Evolutionary conservation across 1,139 yeast species (phyloP), one percentile per base, ranked within the genome.

Genomic region (Sugiyamaella castrensis): DNA sequence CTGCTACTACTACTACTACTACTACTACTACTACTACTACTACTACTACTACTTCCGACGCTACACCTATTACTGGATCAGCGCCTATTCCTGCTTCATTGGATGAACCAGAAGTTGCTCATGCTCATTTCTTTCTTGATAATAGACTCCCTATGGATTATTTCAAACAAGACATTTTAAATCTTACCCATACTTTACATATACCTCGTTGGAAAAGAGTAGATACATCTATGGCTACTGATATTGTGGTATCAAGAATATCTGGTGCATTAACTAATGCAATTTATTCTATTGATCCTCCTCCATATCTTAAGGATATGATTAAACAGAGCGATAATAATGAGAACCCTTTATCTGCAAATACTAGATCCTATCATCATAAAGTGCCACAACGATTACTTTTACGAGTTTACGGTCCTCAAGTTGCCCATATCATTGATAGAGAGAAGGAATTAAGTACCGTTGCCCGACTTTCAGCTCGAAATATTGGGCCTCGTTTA

Each of bases 251-350:
- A 47, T 69, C 68, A 15, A 76, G 96, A 57, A 87, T 92, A 46
- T 80, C 87, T 28, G 98, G 98, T 10, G 98, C 98, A 0, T 75
- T 92, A 65, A 92, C 98, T 27, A 92, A 92, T 65, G 85, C 94
- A 28, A 87, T 92, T 48, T 89, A 86, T 67, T 81, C 82, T 58
- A 76, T 89, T 4, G 74, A 59, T 36, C 67, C 72, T 9, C 72
- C 72, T 1, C 49, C 60, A 5, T 63, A 64, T 47, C 47, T 67
- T 40, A 64, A 60, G 43, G 67, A 62, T 11, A 55, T 50, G 16
- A 59, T 63, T 40, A 62, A 62, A 49, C 48, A 34, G 12, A 53
- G 41, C 43, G 55, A 56, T 40, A 50, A 52, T 19, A 41, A 43
- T 11, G 38, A 45, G 30, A 19, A 40, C 3, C 34, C 34, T 13